phyloP scores from a whole-genome alignment of 768 basidiomycete genomes.

The Paxillus involutus region DNA sequence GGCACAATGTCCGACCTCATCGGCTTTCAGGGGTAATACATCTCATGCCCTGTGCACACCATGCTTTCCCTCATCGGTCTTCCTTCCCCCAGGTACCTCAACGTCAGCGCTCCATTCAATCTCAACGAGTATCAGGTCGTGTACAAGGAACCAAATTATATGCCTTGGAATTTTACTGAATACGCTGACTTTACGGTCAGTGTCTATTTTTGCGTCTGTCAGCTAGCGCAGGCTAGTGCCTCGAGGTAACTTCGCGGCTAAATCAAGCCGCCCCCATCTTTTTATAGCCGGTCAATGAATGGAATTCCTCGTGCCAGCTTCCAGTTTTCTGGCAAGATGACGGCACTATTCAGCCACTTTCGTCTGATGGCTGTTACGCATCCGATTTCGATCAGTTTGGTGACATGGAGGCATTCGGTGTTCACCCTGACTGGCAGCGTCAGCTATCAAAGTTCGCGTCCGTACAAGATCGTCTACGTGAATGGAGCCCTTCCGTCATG shows the following conservation, averaged over 20 bases:
- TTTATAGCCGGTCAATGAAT: slow-evolving; percentile 59
- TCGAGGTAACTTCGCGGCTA: no score
- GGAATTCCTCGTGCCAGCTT: slow-evolving; percentile 71
- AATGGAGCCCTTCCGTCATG: slow-evolving; percentile 84
- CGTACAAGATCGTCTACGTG: slow-evolving; percentile 92
- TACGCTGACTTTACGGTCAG: slow-evolving; percentile 81
- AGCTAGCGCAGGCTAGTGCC: no score
- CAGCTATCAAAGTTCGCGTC: slow-evolving; percentile 94
- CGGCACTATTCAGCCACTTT: slow-evolving; percentile 52
- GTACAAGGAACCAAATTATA: slow-evolving; percentile 75
- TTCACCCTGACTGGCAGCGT: slow-evolving; percentile 92
- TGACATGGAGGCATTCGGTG: slow-evolving; percentile 97
- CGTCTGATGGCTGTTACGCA: slow-evolving; percentile 66
- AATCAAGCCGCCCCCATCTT: neutral
- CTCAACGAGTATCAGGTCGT: slow-evolving; percentile 69
- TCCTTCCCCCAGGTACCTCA: slow-evolving; percentile 52
- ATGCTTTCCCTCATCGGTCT: slow-evolving; percentile 9
- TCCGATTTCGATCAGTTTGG: slow-evolving; percentile 96
- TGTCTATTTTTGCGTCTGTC: slow-evolving; percentile 3
- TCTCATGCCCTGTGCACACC: slow-evolving; percentile 7
- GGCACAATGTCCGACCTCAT: slow-evolving; percentile 90
- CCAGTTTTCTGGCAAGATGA: slow-evolving; percentile 83
- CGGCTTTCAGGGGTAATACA: slow-evolving; percentile 81
- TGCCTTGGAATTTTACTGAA: slow-evolving; percentile 83
- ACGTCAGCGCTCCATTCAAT: slow-evolving; percentile 76